Base-by-base conservation (phyloP, 139 green algal genomes). In the Picochlorum sp. region DNA sequence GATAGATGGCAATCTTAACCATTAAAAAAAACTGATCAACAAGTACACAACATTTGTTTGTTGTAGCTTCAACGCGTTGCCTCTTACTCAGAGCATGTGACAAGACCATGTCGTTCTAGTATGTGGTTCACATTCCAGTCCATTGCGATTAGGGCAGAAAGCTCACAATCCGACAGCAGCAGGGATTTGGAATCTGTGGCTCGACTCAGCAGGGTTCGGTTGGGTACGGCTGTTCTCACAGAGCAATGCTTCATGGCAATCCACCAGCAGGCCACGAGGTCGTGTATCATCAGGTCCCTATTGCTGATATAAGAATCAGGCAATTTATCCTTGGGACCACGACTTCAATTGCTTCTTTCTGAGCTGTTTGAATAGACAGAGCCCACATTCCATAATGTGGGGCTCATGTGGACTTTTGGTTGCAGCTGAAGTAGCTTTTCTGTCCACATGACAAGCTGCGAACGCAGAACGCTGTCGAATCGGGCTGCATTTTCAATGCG, bases 181-280 rank as follows among this genome's bases (percentile, higher is more conserved):
- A 49, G 52, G 2, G 63, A 6, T 21, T 26, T 14, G n/a, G 62
- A 38, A 50, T 21, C 58, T n/a, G 70, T 77, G 23, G 70, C 70
- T 7, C 37, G 34, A 49, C 63, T 72, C 56, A 77, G 49, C 28
- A 77, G 45, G 10, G 70, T 67, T 21, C 70, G 65, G 60, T 78
- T 78, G n/a, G 71, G 71, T 10, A 78, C 71, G 0, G 66, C 64
- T 6, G 71, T 78, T 21, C 71, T 58, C 11, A 78, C 20, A 23
- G 59, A 70, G 38, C 59, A 69, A 49, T 73, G 58, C 64, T 78
- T 78, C 52, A 78, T 49, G 0, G 65, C 71, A n/a, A 72, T 61
- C 71, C 71, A 79, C 34, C 49, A 78, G 61, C 69, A 79, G 51
- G 72, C 63, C 14, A 66, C 45, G 2, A 79, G 52, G 44, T 79